phyloP scores from a whole-genome alignment of 768 basidiomycete species.

The Russula dissimulans region DNA sequence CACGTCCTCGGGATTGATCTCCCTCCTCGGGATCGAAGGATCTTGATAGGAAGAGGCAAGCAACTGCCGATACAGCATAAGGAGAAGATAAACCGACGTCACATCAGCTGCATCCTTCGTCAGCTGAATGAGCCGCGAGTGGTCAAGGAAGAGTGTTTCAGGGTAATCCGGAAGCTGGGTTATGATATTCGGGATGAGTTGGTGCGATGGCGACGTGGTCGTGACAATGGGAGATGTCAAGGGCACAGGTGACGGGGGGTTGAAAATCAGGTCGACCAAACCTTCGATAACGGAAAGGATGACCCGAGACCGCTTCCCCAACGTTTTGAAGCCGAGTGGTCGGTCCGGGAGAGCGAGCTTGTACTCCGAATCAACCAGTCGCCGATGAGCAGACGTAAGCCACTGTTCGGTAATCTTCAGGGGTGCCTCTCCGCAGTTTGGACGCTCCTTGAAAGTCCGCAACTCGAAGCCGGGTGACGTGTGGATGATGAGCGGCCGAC shows the following conservation, averaged over 20 bases:
- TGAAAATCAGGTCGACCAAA: constrained; percentile 57
- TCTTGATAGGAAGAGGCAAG: constrained; percentile 38
- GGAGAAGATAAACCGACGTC: constrained; percentile 68
- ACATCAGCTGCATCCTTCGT: constrained; percentile 68
- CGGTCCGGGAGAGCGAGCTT: constrained; percentile 31
- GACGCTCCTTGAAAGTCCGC: constrained; percentile 59
- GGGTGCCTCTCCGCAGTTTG: constrained; percentile 24
- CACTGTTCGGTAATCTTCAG: constrained; percentile 20
- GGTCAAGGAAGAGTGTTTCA: constrained; percentile 78
- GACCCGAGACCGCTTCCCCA: constrained; percentile 17
- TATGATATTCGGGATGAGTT: constrained; percentile 22
- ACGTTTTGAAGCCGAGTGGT: constrained; percentile 29
- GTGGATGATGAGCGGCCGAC: constrained; percentile 83
- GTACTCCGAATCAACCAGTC: constrained; percentile 10
- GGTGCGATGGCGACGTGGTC: constrained; percentile 23
- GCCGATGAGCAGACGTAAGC: constrained; percentile 17
- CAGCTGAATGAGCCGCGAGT: constrained; percentile 53
- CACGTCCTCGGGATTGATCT: constrained; percentile 37
- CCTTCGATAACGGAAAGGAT: constrained; percentile 38
- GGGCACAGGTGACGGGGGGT: constrained; percentile 35
- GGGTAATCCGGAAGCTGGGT: constrained; percentile 43
- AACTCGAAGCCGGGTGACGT: constrained; percentile 75
- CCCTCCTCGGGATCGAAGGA: constrained; percentile 24
- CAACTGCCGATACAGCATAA: constrained; percentile 73
- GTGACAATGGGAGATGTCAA: constrained; percentile 28